phyloP scores from a whole-genome alignment of 108 stramenopile species.

The Licmophora abbreviata region DNA sequence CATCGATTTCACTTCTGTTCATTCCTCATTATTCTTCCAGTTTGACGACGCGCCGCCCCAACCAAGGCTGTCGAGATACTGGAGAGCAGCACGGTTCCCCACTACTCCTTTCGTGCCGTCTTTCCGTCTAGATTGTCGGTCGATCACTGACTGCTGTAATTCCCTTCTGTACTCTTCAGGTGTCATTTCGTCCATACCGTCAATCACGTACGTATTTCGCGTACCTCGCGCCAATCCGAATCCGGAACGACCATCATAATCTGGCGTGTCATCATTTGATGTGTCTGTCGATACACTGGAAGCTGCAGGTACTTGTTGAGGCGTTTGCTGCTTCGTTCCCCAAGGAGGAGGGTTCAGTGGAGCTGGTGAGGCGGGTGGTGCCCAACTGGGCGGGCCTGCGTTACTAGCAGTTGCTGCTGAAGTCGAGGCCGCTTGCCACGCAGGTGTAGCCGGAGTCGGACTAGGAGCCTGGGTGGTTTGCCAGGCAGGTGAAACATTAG shows the following conservation, averaged over 20 bases:
- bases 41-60: conserved; percentile 4
- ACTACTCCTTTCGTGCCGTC: conserved; percentile 5
- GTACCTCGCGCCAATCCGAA: conserved; percentile 58
- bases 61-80: conserved; percentile 31
- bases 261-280: conserved; percentile 28
- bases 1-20: too few species aligned
- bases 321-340: too few species aligned
- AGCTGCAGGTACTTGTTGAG: too few species aligned
- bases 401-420: too few species aligned
- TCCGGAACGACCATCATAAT: conserved; percentile 40
- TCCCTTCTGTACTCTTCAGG: conserved; percentile 69
- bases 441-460: too few species aligned
- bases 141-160: conserved; percentile 53
- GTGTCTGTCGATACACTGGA: conserved; percentile 16
- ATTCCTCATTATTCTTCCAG: too few species aligned
- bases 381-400: too few species aligned
- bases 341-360: too few species aligned
- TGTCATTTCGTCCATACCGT: conserved; percentile 76
- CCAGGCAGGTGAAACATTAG: too few species aligned
- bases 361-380: too few species aligned
- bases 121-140: conserved; percentile 29
- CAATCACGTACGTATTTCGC: conserved; percentile 58
- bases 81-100: conserved; percentile 26
- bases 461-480: too few species aligned
- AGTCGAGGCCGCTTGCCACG: too few species aligned